These are phyloP conservation scores for Fonsecaea monophora DNA, from an alignment of 2,329 filamentous ascomycete species.

Conservation along the genomic window DNA sequence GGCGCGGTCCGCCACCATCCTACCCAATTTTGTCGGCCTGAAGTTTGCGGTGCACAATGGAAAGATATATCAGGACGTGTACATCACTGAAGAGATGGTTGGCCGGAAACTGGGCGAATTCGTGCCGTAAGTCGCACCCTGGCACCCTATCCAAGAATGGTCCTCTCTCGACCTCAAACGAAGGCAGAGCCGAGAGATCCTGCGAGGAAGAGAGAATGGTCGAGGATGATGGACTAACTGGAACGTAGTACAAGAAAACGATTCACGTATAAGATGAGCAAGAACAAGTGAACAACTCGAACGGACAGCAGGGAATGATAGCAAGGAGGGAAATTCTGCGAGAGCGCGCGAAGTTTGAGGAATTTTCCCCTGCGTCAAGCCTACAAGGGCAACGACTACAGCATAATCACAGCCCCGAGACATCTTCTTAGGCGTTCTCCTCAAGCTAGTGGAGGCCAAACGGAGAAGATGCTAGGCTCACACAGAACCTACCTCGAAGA, in stretches of 20 bases:
- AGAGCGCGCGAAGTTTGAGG: background rate
- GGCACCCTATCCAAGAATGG: background rate
- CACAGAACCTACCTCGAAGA: background rate
- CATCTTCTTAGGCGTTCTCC: background rate
- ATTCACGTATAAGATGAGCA: conserved; percentile 72
- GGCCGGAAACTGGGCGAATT: conserved; percentile 95
- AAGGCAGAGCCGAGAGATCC: background rate
- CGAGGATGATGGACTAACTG: background rate
- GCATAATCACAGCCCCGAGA: background rate
- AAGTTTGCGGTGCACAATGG: conserved; percentile 92
- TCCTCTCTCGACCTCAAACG: background rate
- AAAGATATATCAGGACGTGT: conserved; percentile 81
- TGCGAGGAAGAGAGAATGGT: background rate
- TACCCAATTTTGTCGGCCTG: conserved; percentile 89
- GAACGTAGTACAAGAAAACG: conserved; percentile 67
- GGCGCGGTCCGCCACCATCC: conserved; percentile 84
- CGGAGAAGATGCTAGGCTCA: background rate
- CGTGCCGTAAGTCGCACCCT: conserved; percentile 69
- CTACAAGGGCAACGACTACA: background rate
- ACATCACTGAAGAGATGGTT: conserved; percentile 94
- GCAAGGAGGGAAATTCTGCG: background rate
- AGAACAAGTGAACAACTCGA: conserved; percentile 66
- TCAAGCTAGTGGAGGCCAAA: background rate
- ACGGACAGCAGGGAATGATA: background rate
- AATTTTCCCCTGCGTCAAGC: background rate